Evolutionary conservation across 2,329 filamentous ascomycete species (phyloP).

Genomic region (Ploettnerulaceae sp.): DNA sequence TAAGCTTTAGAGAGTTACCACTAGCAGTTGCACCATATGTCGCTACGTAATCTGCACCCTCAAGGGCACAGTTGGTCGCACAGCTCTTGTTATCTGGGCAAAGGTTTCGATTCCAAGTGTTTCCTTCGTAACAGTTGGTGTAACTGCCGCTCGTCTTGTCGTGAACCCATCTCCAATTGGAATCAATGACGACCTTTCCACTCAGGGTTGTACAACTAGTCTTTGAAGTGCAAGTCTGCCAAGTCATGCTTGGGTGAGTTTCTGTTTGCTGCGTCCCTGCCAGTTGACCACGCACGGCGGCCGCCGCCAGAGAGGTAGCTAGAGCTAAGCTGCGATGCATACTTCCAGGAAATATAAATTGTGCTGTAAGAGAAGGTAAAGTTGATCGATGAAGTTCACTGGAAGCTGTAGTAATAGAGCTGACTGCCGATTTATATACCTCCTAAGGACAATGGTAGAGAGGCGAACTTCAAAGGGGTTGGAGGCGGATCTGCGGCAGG

Average conservation of each 20-base stretch:
- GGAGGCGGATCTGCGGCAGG: slow-evolving; percentile 5
- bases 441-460: not conserved
- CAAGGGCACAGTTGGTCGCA: slow-evolving; percentile 46
- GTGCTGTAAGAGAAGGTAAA: not conserved
- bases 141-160: slow-evolving; percentile 36
- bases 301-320: slow-evolving; percentile 40
- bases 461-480: not conserved
- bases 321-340: slow-evolving; percentile 35
- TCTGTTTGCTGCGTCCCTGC: slow-evolving; percentile 43
- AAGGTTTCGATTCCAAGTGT: slow-evolving; percentile 38
- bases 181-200: slow-evolving; percentile 47
- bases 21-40: slow-evolving; percentile 52
- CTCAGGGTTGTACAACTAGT: slow-evolving; percentile 42
- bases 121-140: slow-evolving; percentile 38
- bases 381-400: not conserved
- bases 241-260: slow-evolving; percentile 48
- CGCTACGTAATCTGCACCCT: slow-evolving; percentile 47
- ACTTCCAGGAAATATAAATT: slow-evolving; percentile 6
- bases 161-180: slow-evolving; percentile 56
- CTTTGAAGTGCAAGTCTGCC: slow-evolving; percentile 43
- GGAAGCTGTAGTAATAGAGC: not conserved
- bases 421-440: slow-evolving; percentile 1
- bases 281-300: slow-evolving; percentile 40
- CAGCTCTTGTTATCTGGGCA: slow-evolving; percentile 41
- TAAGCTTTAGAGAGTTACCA: slow-evolving; percentile 48